Base-by-base conservation (phyloP, 805 yeast species). In the Candida yuanshanica region DNA sequence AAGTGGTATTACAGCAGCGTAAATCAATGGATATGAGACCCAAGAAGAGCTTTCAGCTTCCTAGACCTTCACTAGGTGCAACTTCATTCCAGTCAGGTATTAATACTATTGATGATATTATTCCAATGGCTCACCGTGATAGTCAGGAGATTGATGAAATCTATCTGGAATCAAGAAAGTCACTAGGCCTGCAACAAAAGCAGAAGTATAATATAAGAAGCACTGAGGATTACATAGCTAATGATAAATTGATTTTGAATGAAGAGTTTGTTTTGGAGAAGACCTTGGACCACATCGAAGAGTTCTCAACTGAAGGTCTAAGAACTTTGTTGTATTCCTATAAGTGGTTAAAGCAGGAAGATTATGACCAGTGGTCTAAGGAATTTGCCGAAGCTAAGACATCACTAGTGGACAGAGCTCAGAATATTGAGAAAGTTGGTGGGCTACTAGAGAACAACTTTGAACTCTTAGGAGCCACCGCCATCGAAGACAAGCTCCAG, bases 401-500 rank as follows among this genome's bases (percentile, higher is more conserved):
- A 0, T 75, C 95, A 2, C 63, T 91, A 34, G 70, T 64, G 1
- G 75, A 88, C 49, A 75, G 99, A 37, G 70, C 79, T 4, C 62
- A 66, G 35, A 69, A 78, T 49, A 77, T 90, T 33, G 95, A 85
- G 47, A 67, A 65, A 21, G 77, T 80, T 4, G 98, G 97, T 17
- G 83, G 74, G 36, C 59, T 68, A 37, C 67, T 93, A 41, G 99
- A 93, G 61, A 63, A 59, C 10, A 70, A 73, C n/a, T 65, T 91
- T 29, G 79, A 73, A 41, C 64, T 93, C 7, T 60, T 82, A 8
- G 99, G 99, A 5, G 96, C 95, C 4, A 89, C 97, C 5, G 99
- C 98, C 0, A 93, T 93, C 47, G 99, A 93, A 59, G 99, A 93
- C 58, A 93, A 91, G 57, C 70, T 93, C 31, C 99, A 93, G 64